Conservation (phyloP, 768 basidiomycete genomes). For the Termitomyces bulborhizus region DNA sequence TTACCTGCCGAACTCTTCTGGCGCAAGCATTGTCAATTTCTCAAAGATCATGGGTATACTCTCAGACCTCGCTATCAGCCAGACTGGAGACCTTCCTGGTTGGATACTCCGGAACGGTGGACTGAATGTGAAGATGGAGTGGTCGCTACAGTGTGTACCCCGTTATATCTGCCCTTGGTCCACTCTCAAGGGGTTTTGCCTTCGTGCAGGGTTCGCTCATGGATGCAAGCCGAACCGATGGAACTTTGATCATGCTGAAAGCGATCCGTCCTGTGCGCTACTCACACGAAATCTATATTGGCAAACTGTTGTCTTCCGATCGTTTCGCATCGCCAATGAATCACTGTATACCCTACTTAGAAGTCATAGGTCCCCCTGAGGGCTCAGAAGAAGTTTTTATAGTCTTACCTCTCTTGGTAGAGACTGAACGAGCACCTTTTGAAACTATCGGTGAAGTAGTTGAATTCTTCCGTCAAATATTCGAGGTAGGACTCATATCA, state of each 20-base stretch:
- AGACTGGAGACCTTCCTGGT: too few relatives aligned
- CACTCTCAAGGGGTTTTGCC: not conserved
- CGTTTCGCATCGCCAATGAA: conserved; percentile 16
- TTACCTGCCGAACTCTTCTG: not conserved
- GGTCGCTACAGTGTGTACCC: too few relatives aligned
- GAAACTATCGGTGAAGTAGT: not conserved
- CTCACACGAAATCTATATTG: not conserved
- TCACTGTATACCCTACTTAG: conserved; percentile 24
- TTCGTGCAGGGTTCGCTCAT: not conserved
- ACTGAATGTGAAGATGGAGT: conserved; percentile 1
- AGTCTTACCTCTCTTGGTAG: not conserved
- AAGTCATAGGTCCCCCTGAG: conserved; percentile 11
- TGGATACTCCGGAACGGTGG: not conserved
- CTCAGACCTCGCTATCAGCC: too few relatives aligned
- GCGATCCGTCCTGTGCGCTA: not conserved
- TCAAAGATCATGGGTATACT: not conserved
- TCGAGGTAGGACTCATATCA: conserved; percentile 12
- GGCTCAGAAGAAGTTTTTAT: not conserved
- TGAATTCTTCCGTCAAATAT: too few relatives aligned
- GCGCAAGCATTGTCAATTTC: conserved; percentile 1
- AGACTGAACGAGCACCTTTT: not conserved
- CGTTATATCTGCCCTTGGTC: not conserved
- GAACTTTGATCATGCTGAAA: not conserved
- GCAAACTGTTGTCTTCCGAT: not conserved
- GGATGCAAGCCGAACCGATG: not conserved